Conservation (phyloP, 2,329 filamentous ascomycete genomes). For the Scolecobasidium constrictum region DNA sequence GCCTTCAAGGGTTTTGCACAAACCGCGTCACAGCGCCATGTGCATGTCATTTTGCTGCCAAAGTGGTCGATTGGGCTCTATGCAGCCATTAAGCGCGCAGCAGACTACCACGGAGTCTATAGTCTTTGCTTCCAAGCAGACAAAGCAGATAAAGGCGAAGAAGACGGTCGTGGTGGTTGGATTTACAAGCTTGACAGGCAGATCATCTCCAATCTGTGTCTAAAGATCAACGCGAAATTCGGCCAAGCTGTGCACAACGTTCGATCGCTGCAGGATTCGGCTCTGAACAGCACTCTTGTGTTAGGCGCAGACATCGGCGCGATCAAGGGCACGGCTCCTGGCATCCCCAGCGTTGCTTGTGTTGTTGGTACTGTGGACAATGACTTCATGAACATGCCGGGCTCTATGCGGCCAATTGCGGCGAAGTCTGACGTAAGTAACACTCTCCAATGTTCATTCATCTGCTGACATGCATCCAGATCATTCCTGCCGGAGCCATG, state of each 20-base stretch:
- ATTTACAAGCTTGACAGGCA: neutral
- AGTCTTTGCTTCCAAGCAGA: neutral
- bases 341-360: slow-evolving; percentile 28
- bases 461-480: neutral
- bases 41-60: neutral
- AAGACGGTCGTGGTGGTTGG: neutral
- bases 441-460: neutral
- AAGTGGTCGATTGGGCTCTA: neutral
- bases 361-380: slow-evolving; percentile 29
- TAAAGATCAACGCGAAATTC: neutral
- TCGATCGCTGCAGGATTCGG: too few relatives aligned
- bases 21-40: neutral
- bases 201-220: neutral
- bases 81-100: neutral
- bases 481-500: slow-evolving; percentile 1
- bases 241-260: too few relatives aligned
- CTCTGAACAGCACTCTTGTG: too few relatives aligned
- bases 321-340: too few relatives aligned
- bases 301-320: too few relatives aligned
- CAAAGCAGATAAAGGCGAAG: slow-evolving; percentile 1
- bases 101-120: neutral
- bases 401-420: slow-evolving; percentile 1
- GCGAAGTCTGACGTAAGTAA: neutral
- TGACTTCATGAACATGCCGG: slow-evolving; percentile 16
- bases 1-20: neutral